Evolutionary conservation across 2,329 filamentous ascomycete species (phyloP).

Genomic region (Penicillium sp.): DNA sequence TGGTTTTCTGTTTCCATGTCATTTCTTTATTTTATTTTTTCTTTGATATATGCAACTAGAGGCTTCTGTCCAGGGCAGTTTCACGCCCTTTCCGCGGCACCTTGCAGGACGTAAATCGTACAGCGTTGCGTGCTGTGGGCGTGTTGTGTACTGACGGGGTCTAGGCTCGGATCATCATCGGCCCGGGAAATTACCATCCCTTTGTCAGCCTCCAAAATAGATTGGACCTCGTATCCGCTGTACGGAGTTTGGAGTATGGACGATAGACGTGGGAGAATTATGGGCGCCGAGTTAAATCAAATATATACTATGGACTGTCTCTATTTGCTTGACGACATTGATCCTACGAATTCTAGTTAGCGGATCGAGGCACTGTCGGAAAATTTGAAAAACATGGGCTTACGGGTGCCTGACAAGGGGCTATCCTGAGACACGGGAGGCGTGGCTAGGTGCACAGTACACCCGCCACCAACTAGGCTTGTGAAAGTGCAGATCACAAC

Average conservation of each 20-base stretch:
- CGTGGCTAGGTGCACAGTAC: background rate
- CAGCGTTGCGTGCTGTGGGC: background rate
- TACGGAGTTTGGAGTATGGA: background rate
- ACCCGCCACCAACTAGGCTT: background rate
- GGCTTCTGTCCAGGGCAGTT: background rate
- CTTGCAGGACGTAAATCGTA: constrained; percentile 1
- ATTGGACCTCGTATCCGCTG: background rate
- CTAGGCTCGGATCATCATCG: constrained; percentile 16
- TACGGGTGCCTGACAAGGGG: background rate
- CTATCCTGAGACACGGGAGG: constrained; percentile 6
- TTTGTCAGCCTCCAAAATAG: background rate
- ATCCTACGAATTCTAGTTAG: background rate
- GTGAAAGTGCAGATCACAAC: background rate
- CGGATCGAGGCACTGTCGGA: background rate
- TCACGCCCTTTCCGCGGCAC: background rate
- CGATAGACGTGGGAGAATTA: background rate
- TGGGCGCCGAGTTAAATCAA: too few species aligned
- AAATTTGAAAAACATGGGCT: background rate
- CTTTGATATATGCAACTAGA: too few species aligned
- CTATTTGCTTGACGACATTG: too few species aligned
- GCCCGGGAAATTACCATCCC: constrained; percentile 13
- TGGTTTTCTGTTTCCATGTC: too few species aligned
- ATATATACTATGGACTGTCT: too few species aligned
- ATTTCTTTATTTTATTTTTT: too few species aligned
- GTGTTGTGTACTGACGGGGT: constrained; percentile 1